Conservation (phyloP, 371 early-diverging fungal species). For the Mucor sp. region DNA sequence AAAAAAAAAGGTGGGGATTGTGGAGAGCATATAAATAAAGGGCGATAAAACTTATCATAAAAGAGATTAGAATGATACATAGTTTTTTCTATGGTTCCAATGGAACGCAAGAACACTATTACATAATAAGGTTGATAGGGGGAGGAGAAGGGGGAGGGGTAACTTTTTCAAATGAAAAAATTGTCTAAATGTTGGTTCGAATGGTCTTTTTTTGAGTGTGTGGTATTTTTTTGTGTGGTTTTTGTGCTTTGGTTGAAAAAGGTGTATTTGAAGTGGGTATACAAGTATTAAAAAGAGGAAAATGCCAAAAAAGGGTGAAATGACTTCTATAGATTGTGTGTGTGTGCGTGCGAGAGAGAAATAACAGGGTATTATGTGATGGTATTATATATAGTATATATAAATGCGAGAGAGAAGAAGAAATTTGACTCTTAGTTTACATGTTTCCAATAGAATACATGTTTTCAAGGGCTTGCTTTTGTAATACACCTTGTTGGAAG, state of each 20-base stretch:
- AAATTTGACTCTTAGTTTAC: slow-evolving; percentile 3
- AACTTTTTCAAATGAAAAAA: background rate
- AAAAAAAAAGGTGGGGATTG: background rate
- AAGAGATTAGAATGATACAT: background rate
- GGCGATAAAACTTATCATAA: slow-evolving; percentile 12
- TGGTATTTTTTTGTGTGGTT: background rate
- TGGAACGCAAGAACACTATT: background rate
- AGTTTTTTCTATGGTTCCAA: background rate
- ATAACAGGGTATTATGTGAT: slow-evolving; percentile 8
- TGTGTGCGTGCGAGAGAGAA: slow-evolving; percentile 1
- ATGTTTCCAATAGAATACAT: slow-evolving; percentile 44
- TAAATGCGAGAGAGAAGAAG: background rate
- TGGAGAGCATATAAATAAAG: slow-evolving; percentile 1
- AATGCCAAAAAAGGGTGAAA: slow-evolving; percentile 4
- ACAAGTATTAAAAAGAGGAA: slow-evolving; percentile 5
- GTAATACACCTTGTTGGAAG: slow-evolving; percentile 51
- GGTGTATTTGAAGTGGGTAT: slow-evolving; percentile 5
- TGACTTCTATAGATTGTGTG: slow-evolving; percentile 10
- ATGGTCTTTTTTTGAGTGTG: slow-evolving; percentile 4
- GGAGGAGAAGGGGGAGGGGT: background rate
- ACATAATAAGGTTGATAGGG: background rate
- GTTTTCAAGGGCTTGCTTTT: slow-evolving; percentile 54
- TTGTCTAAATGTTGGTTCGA: background rate
- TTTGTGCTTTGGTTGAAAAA: background rate
- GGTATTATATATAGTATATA: slow-evolving; percentile 4